phyloP scores from a whole-genome alignment of 441 rosid species.

The Adansonia rubrostipa region DNA sequence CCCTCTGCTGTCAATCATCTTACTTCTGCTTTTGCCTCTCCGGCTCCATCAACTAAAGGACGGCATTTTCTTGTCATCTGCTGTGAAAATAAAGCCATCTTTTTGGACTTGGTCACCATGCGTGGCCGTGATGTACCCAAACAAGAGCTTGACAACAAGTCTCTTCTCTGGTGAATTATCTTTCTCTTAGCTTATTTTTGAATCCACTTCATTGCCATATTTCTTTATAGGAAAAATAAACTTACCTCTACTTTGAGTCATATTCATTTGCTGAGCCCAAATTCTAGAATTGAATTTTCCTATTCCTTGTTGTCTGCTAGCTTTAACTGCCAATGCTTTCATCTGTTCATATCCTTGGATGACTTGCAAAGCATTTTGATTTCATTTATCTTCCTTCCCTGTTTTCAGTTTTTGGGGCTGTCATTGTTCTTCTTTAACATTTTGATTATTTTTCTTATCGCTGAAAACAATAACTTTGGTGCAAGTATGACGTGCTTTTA shows the following conservation, averaged over 20 bases:
- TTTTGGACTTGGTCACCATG: constrained; percentile 96
- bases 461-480: neutral
- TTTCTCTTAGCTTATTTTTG: neutral
- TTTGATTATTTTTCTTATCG: neutral
- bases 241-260: neutral
- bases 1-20: constrained; percentile 84
- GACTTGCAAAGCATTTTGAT: constrained; percentile 12
- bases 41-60: constrained; percentile 90
- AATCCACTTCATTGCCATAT: neutral
- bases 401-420: constrained; percentile 8
- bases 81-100: constrained; percentile 94
- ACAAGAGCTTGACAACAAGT: constrained; percentile 93
- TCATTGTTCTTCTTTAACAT: neutral
- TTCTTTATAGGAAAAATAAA: neutral
- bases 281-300: neutral
- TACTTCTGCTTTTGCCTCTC: constrained; percentile 80
- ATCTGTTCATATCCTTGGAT: constrained; percentile 3
- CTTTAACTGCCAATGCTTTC: constrained; percentile 18
- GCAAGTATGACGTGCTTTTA: no score
- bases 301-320: constrained; percentile 1
- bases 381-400: neutral
- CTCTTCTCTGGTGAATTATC: constrained; percentile 79
- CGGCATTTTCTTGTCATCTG: constrained; percentile 96
- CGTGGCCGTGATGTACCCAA: constrained; percentile 97
- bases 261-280: constrained; percentile 14